Base-by-base conservation (phyloP, 768 basidiomycete species). In the Termitomyces sp. region DNA sequence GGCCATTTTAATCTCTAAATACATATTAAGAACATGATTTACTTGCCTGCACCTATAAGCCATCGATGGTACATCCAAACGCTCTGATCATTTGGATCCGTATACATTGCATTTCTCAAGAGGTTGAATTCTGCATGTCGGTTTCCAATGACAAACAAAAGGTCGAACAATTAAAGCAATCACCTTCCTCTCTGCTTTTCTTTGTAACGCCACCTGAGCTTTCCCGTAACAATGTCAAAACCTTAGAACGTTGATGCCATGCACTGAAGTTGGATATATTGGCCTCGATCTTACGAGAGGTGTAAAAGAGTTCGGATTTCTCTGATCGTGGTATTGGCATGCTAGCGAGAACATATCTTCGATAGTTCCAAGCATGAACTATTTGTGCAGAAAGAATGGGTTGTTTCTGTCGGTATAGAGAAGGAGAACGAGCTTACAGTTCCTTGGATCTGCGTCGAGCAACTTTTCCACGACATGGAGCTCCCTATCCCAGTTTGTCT, bases 1-100 rank as follows among this genome's bases (percentile, higher is more conserved):
- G n/a, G 22, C 43, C 48, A 16, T 10, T 22, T 32, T 24, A n/a
- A 62, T 46, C 63, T 36, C 50, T 45, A 40, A 32, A 32, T 16
- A n/a, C 26, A 12, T 22, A 38, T 36, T n/a, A 40, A 16, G 42
- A 20, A 54, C 30, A 16, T 22, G n/a, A 38, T 12, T 40, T 36
- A 62, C 79, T 59, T 66, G 88, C 94, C 88, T 61, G 81, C 71
- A 8, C 92, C 93, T 53, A 98, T 82, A 2, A 99, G 79, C 94
- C 96, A 98, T n/a, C 94, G 84, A 66, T 98, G 97, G 70, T 98
- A 99, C 57, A 99, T 84, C 97, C 97, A 99, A 0, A 92, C 93
- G 59, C 92, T 94, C 70, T 98, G 96, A 70, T 98, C 96, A 46
- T 86, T 84, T 4, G 97, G 97, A 66, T 98, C 95, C 0, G 95